These are phyloP conservation scores for Brettanomyces custersianus DNA, from an alignment of 805 yeast genomes.

Conservation along the genomic window DNA sequence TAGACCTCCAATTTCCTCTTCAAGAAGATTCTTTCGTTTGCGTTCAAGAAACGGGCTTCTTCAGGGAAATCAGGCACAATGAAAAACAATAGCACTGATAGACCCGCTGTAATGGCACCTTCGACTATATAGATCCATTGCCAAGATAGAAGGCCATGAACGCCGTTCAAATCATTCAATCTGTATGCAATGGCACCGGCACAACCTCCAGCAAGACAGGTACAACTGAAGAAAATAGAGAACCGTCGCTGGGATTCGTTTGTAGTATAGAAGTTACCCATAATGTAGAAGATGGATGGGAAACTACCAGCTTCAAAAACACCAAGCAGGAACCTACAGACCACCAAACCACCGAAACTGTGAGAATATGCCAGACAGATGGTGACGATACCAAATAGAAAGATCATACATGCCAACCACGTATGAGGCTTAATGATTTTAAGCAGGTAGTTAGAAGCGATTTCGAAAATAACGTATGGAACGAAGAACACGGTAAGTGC, in stretches of 20 bases:
- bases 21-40: conserved; percentile 44
- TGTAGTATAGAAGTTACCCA: conserved; percentile 57
- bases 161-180: conserved; percentile 45
- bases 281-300: conserved; percentile 66
- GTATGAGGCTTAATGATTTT: conserved; percentile 53
- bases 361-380: conserved; percentile 58
- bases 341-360: conserved; percentile 49
- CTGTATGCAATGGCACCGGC: conserved; percentile 67
- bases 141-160: conserved; percentile 35
- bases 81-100: conserved; percentile 29
- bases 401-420: conserved; percentile 53
- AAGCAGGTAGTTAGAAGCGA: conserved; percentile 53
- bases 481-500: conserved; percentile 65
- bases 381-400: conserved; percentile 54
- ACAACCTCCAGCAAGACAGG: conserved; percentile 72
- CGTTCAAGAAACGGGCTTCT: conserved; percentile 44
- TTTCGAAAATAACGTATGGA: conserved; percentile 58
- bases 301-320: conserved; percentile 63
- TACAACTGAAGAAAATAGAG: conserved; percentile 59
- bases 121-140: conserved; percentile 36
- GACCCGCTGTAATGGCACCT: conserved; percentile 28
- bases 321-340: conserved; percentile 60
- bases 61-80: conserved; percentile 67
- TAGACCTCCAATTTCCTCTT: conserved; percentile 52
- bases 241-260: conserved; percentile 62